phyloP scores from a whole-genome alignment of 768 basidiomycete genomes.

The Zangia roseola region DNA sequence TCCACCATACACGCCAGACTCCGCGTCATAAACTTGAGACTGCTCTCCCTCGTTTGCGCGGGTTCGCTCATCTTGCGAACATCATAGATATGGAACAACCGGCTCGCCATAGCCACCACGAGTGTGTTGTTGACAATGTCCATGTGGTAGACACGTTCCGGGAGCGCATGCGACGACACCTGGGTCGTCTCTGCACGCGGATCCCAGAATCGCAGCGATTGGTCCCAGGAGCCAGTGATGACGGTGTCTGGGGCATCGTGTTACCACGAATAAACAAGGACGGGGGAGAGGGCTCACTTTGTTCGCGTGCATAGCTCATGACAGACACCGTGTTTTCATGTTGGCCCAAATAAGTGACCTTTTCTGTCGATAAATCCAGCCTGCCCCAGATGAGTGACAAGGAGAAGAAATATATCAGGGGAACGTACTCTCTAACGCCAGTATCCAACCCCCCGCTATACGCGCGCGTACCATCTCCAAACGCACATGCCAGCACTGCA shows the following conservation, averaged over 20 bases:
- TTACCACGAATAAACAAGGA: neutral
- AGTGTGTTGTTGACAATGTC: slow-evolving; percentile 76
- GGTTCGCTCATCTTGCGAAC: slow-evolving; percentile 74
- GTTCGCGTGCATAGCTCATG: slow-evolving; percentile 65
- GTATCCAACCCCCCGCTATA: slow-evolving; percentile 90
- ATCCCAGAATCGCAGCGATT: slow-evolving; percentile 86
- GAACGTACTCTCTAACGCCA: slow-evolving; percentile 67
- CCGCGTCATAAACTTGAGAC: slow-evolving; percentile 92
- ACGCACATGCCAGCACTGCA: slow-evolving; percentile 82
- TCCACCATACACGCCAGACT: slow-evolving; percentile 90
- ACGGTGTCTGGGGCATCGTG: slow-evolving; percentile 51
- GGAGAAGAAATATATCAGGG: neutral
- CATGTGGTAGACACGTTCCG: slow-evolving; percentile 84
- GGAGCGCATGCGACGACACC: slow-evolving; percentile 60
- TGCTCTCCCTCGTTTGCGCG: slow-evolving; percentile 83
- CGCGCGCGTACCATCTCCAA: slow-evolving; percentile 60
- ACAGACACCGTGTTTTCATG: slow-evolving; percentile 80
- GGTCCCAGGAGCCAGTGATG: slow-evolving; percentile 92
- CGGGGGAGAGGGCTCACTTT: slow-evolving; percentile 45
- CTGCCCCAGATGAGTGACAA: slow-evolving; percentile 36
- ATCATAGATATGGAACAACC: slow-evolving; percentile 88
- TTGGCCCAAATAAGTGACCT: slow-evolving; percentile 70
- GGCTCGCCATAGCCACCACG: slow-evolving; percentile 91
- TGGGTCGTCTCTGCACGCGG: slow-evolving; percentile 58
- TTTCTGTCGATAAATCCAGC: slow-evolving; percentile 74